phyloP scores from a whole-genome alignment of 768 basidiomycete species.

The Tricholoma hemisulphureum region DNA sequence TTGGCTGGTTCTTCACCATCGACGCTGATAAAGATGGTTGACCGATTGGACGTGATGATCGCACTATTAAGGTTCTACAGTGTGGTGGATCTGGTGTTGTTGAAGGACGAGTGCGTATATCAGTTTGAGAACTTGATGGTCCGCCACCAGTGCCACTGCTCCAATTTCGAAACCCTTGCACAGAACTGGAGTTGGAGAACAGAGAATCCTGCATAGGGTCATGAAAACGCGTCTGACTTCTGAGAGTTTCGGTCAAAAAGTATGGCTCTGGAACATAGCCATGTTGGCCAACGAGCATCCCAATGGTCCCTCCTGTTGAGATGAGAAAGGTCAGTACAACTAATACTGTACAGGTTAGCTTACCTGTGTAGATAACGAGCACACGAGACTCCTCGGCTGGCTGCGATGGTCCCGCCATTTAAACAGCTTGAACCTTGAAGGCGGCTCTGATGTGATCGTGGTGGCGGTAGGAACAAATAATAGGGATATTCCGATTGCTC shows the following conservation, averaged over 20 bases:
- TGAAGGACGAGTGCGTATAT: constrained; percentile 19
- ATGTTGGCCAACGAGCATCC: constrained; percentile 75
- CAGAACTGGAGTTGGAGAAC: constrained; percentile 76
- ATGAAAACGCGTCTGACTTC: constrained; percentile 84
- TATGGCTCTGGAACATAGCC: constrained; percentile 86
- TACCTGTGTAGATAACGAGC: constrained; percentile 83
- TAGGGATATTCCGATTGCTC: too few relatives aligned
- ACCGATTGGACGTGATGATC: constrained; percentile 70
- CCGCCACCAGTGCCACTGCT: constrained; percentile 57
- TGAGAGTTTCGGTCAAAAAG: constrained; percentile 81
- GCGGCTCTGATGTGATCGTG: too few relatives aligned
- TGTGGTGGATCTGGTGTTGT: constrained; percentile 21
- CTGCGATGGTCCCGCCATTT: constrained; percentile 50
- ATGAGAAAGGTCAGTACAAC: not conserved
- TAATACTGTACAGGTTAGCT: not conserved
- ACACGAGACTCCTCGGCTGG: constrained; percentile 70
- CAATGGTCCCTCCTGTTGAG: constrained; percentile 73
- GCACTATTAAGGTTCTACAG: constrained; percentile 52
- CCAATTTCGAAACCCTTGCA: constrained; percentile 81
- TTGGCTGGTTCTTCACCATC: constrained; percentile 31
- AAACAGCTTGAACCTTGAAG: too few relatives aligned
- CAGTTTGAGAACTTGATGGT: constrained; percentile 44
- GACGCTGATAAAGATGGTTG: constrained; percentile 37
- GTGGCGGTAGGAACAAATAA: too few relatives aligned
- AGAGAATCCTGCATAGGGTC: constrained; percentile 86